Percentiles rank a stretch among this genome's conserved stretches.
phyloP scores from a whole-genome alignment of 2,329 filamentous ascomycete genomes.

The Cadophora gregata region DNA sequence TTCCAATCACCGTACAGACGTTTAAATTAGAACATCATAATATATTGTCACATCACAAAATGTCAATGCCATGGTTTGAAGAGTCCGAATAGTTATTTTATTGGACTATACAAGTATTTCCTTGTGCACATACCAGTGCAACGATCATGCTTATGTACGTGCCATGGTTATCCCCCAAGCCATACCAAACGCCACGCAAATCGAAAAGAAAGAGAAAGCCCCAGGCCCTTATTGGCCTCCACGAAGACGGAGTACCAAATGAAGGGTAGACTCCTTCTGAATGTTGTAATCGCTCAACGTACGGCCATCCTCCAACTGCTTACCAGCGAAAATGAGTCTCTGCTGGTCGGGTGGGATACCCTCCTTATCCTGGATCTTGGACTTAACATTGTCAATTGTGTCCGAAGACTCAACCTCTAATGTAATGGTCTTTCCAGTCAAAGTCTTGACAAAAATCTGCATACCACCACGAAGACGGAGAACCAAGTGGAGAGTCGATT shows the following conservation, averaged over 20 bases:
- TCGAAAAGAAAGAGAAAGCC: conserved; percentile 16
- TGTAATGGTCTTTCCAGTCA: conserved; percentile 74
- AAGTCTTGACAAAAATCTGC: conserved; percentile 75
- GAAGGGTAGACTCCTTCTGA: conserved; percentile 77
- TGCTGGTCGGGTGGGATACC: conserved; percentile 74
- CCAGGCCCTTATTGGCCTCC: conserved; percentile 58
- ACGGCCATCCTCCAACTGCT: conserved; percentile 76
- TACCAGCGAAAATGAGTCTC: conserved; percentile 73
- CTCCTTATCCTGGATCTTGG: conserved; percentile 75
- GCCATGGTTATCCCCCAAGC: conserved; percentile 26
- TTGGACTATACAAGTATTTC: conserved; percentile 26
- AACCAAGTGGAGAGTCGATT: conserved; percentile 73
- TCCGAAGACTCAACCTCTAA: conserved; percentile 72
- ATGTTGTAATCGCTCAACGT: conserved; percentile 86
- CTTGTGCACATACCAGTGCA: conserved; percentile 16
- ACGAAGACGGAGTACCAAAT: conserved; percentile 73
- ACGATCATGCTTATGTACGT: conserved; percentile 24
- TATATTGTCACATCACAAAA: background rate
- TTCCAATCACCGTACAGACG: too few relatives aligned
- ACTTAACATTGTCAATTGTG: conserved; percentile 75
- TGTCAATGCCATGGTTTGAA: background rate
- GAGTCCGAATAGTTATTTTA: conserved; percentile 27
- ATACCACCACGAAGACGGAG: conserved; percentile 76
- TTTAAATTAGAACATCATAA: too few relatives aligned
- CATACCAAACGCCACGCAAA: conserved; percentile 37